Base-by-base conservation (phyloP, 2,329 filamentous ascomycete genomes). In the Pezicula rhizophila region DNA sequence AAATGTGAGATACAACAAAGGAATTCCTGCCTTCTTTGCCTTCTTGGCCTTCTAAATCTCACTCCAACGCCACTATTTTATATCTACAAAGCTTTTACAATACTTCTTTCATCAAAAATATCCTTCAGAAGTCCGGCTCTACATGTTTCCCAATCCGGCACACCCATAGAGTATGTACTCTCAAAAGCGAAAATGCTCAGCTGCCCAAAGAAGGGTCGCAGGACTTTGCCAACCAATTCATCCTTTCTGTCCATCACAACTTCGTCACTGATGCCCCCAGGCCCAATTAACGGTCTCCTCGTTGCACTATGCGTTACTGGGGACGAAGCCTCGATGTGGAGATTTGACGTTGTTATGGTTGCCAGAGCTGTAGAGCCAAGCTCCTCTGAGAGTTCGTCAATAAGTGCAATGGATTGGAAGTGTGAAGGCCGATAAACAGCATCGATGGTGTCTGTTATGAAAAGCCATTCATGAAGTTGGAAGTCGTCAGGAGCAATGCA, bases 381-480 rank as follows among this genome's bases (percentile, higher is more conserved):
- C 48, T 84, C 83, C 57, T 95, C 88, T 0, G 88, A 85, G 8
- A 96, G 75, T 60, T 93, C 87, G 59, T 97, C 93, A 1, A 87
- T 85, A 5, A 97, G 77, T 2, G 89, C 89, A 2, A 87, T 72
- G 1, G 89, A 78, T 52, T 82, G 77, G 69, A 84, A 85, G 45
- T 75, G 72, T 12, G 80, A 70, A 0, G 89, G 84, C 11, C 87
- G 83, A 68, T 99, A 95, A 31, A 99, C 87, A 1, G 93, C 91
- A 60, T 99, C 93, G 55, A 96, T 91, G 12, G 92, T 97, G 67
- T 99, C 93, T 2, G 90, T 95, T 48, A 99, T 84, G 66, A 96
- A 99, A 4, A 97, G 80, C 93, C 93, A 99, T 71, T 96, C 89
- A 61, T 95, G 86, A n/a, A 97, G 79, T 67, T 97, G 93, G 69